A percentile compares a stretch with the other conserved stretches of the same genome.
phyloP scores from a whole-genome alignment of 305 asterid genomes.

The Salvia sclarea region DNA sequence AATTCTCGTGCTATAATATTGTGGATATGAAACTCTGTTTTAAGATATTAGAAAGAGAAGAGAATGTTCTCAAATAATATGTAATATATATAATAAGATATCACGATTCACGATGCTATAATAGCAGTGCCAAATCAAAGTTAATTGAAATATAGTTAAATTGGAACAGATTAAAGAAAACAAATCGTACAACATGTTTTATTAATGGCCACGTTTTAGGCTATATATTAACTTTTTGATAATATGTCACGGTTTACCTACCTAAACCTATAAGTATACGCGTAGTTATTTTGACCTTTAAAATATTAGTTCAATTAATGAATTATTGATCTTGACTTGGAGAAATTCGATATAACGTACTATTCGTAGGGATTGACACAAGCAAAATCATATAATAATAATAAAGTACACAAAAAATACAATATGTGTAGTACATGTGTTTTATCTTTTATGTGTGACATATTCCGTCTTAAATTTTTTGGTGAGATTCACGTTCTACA shows the following conservation, averaged over 20 bases:
- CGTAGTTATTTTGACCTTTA: neutral
- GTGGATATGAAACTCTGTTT: too few relatives aligned
- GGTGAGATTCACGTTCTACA: too few relatives aligned
- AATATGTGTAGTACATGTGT: too few relatives aligned
- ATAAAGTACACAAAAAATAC: neutral
- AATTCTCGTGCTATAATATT: too few relatives aligned
- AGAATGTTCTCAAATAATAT: neutral
- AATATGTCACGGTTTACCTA: conserved; percentile 10
- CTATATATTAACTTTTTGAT: neutral
- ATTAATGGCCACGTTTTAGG: conserved; percentile 16
- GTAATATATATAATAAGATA: neutral
- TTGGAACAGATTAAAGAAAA: neutral
- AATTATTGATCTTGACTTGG: neutral
- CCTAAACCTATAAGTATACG: conserved; percentile 4
- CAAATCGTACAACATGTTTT: neutral
- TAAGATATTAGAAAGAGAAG: neutral
- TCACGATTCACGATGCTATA: neutral
- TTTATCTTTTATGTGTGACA: too few relatives aligned
- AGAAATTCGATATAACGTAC: neutral
- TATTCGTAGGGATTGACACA: neutral
- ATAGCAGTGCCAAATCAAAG: neutral
- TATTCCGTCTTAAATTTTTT: too few relatives aligned
- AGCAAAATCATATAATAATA: neutral
- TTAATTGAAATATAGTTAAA: neutral
- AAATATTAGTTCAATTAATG: neutral